Conservation (phyloP, 805 yeast genomes). For the Myxozyma kluyveri region DNA sequence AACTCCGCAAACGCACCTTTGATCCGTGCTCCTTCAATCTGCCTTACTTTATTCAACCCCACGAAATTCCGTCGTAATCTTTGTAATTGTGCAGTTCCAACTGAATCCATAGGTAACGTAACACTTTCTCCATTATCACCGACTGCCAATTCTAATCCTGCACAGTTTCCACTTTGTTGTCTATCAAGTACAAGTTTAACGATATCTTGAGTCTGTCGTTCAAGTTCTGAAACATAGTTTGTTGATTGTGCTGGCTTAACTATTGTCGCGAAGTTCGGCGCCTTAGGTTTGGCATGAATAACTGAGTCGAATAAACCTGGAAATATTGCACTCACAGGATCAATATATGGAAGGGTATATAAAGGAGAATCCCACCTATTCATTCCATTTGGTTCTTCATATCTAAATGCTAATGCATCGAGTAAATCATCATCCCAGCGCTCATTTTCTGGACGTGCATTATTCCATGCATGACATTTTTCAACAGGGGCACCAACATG, state of each 20-base stretch:
- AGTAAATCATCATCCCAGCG: slow-evolving; percentile 38
- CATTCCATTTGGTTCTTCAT: slow-evolving; percentile 86
- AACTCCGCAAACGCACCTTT: slow-evolving; percentile 74
- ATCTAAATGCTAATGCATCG: slow-evolving; percentile 71
- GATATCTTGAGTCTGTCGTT: slow-evolving; percentile 64
- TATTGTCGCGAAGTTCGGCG: slow-evolving; percentile 80
- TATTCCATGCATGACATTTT: slow-evolving; percentile 63
- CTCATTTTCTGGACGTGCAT: slow-evolving; percentile 5
- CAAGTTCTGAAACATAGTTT: slow-evolving; percentile 75
- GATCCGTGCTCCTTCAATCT: slow-evolving; percentile 67
- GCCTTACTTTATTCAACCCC: slow-evolving; percentile 74
- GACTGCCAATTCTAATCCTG: slow-evolving; percentile 40
- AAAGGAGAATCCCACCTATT: slow-evolving; percentile 94
- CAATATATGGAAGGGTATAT: slow-evolving; percentile 62
- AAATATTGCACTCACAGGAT: slow-evolving; percentile 47
- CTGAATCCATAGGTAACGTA: slow-evolving; percentile 59
- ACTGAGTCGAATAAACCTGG: slow-evolving; percentile 57
- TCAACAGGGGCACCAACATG: slow-evolving; percentile 71
- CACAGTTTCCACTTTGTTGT: slow-evolving; percentile 50
- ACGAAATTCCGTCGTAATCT: slow-evolving; percentile 80
- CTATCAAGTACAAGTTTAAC: slow-evolving; percentile 60
- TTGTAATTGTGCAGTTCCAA: slow-evolving; percentile 75
- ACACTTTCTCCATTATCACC: slow-evolving; percentile 45
- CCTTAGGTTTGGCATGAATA: slow-evolving; percentile 53
- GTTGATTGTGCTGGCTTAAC: slow-evolving; percentile 75